Base-by-base conservation (phyloP, 805 yeast genomes). In the Spathaspora boniae region DNA sequence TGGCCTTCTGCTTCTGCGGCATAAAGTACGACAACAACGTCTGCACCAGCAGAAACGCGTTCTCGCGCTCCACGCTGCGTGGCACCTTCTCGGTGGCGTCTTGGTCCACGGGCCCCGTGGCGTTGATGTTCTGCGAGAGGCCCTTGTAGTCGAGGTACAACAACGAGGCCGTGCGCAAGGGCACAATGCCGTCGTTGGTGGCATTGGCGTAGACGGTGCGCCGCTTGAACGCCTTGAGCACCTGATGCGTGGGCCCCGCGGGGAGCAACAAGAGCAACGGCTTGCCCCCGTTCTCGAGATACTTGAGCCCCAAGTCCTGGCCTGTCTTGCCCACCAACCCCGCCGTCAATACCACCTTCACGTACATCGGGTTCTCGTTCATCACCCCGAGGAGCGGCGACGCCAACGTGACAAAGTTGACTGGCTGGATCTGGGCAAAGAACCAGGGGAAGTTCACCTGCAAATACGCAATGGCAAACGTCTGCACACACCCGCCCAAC, bases 251-350 rank as follows among this genome's bases (percentile, higher is more conserved):
- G 2, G 89, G 85, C 5, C 84, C 80, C 2, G 82, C 68, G 0
- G 97, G 94, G 4, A 91, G 63, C 17, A 86, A 60, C 42, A 86
- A 78, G 26, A 93, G 61, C 9, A 93, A 58, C 0, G 97, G 95
- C 45, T 72, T 74, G 3, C 59, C 36, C 25, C 64, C 68, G 11
- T 59, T 54, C 25, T 69, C 74, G 2, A 62, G 37, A 26, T 58
- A 60, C 39, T 72, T 70, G 26, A 93, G 70, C 1, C 91, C 91
- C 40, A 93, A 63, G 54, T 93, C 98, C 47, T 86, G 82, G 4
- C 98, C 98, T 0, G 97, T 85, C 43, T 77, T 75, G 4, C 98
- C 98, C n/a, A 88, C 80, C 16, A 88, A 70, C 0, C 98, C 98
- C 23, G 89, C 72, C 62, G 82, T 86, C 9, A 93, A 65, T 0